phyloP scores from a whole-genome alignment of 2,329 filamentous ascomycete genomes.

The Alternaria infectoria region DNA sequence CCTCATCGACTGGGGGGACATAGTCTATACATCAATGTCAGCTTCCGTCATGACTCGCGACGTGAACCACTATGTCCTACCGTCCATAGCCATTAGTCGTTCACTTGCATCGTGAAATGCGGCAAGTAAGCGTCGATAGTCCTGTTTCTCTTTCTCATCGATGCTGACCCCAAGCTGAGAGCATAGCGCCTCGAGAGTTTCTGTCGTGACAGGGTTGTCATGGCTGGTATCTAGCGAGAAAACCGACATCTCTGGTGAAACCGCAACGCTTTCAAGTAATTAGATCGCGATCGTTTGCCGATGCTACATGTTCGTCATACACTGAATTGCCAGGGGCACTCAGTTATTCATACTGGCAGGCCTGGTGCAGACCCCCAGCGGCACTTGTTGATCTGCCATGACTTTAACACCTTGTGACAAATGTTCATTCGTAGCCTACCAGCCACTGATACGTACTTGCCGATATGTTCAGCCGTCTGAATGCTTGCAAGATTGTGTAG shows the following conservation, averaged over 20 bases:
- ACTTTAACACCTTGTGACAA: not conserved
- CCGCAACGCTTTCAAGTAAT: not conserved
- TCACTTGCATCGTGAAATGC: constrained; percentile 50
- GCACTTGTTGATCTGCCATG: not conserved
- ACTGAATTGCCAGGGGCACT: not conserved
- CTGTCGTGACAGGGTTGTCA: constrained; percentile 43
- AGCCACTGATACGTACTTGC: not conserved
- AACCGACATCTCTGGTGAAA: constrained; percentile 43
- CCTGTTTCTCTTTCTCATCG: constrained; percentile 46
- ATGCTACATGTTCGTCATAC: not conserved
- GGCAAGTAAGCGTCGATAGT: constrained; percentile 47
- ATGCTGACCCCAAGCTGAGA: constrained; percentile 41
- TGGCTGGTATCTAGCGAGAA: constrained; percentile 44
- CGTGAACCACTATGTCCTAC: constrained; percentile 32
- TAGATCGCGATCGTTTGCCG: not conserved
- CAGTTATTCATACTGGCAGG: not conserved
- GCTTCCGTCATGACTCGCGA: not conserved
- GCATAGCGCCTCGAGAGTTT: constrained; percentile 43
- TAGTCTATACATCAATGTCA: constrained; percentile 31
- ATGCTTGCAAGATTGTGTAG: not conserved
- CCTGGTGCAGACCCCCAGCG: not conserved
- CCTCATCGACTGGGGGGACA: constrained; percentile 37
- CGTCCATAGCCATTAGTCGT: constrained; percentile 45
- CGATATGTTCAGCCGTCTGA: not conserved
- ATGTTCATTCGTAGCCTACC: not conserved